phyloP scores from a whole-genome alignment of 352 stramenopile species.

The Phytophthora crassamura region DNA sequence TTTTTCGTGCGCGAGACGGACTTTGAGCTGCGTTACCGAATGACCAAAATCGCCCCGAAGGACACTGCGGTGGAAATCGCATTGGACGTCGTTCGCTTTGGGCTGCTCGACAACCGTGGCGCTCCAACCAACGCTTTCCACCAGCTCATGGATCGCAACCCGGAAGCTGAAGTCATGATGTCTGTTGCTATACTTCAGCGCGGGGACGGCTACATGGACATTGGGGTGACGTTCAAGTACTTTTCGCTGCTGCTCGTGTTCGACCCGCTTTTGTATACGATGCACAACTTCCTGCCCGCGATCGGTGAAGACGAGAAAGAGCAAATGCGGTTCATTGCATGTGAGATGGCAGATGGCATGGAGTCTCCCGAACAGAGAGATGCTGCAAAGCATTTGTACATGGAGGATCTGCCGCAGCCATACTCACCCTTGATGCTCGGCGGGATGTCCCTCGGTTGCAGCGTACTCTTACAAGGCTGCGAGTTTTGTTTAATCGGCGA shows the following conservation, averaged over 20 bases:
- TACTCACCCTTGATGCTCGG: slow-evolving; percentile 77
- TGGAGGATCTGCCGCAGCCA: slow-evolving; percentile 62
- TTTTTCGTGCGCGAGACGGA: slow-evolving; percentile 61
- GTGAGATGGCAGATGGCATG: slow-evolving; percentile 45
- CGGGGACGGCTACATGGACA: slow-evolving; percentile 60
- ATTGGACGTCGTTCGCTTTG: slow-evolving; percentile 68
- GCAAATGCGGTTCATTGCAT: slow-evolving; percentile 76
- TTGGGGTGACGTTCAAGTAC: slow-evolving; percentile 59
- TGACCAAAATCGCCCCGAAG: slow-evolving; percentile 54
- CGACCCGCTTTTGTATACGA: slow-evolving; percentile 66
- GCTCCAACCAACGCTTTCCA: slow-evolving; percentile 73
- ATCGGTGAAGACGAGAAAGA: slow-evolving; percentile 74
- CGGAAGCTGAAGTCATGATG: slow-evolving; percentile 63
- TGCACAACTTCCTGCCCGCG: slow-evolving; percentile 67
- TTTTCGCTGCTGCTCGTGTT: slow-evolving; percentile 82
- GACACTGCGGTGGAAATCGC: slow-evolving; percentile 51
- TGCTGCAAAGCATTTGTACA: slow-evolving; percentile 49
- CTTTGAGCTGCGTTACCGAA: slow-evolving; percentile 51
- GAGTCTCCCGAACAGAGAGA: slow-evolving; percentile 70
- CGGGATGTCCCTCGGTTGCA: slow-evolving; percentile 59
- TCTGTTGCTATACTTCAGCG: slow-evolving; percentile 53
- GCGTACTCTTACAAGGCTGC: slow-evolving; percentile 57
- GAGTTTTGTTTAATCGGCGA: slow-evolving; percentile 87
- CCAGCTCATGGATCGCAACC: slow-evolving; percentile 81
- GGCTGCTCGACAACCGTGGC: slow-evolving; percentile 72